Base-by-base conservation (phyloP, 2,329 filamentous ascomycete genomes). In the Fusarium newnesense region DNA sequence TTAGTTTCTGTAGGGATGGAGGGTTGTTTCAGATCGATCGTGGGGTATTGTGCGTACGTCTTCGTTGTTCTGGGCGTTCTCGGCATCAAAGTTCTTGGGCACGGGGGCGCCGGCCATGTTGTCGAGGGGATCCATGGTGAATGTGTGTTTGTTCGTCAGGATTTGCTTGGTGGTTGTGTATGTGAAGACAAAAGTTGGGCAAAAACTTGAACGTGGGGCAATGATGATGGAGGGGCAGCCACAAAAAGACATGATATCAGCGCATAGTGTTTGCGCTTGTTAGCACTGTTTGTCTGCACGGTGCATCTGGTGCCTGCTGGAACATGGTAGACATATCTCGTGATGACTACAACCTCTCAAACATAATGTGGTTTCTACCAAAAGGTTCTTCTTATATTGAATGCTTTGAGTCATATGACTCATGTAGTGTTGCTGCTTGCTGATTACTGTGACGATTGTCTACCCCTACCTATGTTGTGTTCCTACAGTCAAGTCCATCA, bases 41-140 rank as follows among this genome's bases (percentile, higher is more conserved):
- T 64, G 28, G 67, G 57, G 37, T 58, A 62, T 26, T 13, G 43
- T 56, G 60, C 92, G 75, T 77, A 88, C 87, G 81, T 88, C 87
- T 77, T 88, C 87, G 77, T 87, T 84, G 79, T 89, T 89, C 66
- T 83, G 80, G 59, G 87, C 86, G 52, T 87, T 81, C 78, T 91
- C 81, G 81, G 90, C 80, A 81, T 92, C 82, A 82, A 93, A 89
- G 85, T 88, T 79, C 82, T 87, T 84, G 80, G 91, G 86, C 59
- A 85, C 77, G 28, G 76, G 79, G 46, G 77, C 80, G 19, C 76
- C 74, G 30, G 81, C 73, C 81, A 83, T 81, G 75, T 72, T 80
- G 47, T 84, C 80, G 72, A 84, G 80, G 42, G 82, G 81, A 75
- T 84, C 83, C 83, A 84, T 69, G 19, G 5, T 43, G 50, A 24